A percentile compares a stretch with the other conserved stretches of the same genome.
Evolutionary conservation across 345 rosid species (phyloP).

Genomic region (Pistacia vera): DNA sequence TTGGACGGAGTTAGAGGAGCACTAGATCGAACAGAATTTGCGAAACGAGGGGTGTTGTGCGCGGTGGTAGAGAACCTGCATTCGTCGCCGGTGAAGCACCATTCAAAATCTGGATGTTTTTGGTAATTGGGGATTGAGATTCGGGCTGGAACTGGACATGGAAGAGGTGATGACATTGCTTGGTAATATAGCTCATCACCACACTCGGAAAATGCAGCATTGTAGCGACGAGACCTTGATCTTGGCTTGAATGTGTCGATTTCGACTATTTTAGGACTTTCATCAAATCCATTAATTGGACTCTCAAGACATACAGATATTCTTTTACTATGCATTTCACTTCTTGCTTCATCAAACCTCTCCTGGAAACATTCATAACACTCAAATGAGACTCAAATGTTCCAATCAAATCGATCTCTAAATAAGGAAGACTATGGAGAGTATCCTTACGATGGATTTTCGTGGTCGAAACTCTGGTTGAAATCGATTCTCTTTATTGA

Average conservation of each 20-base stretch:
- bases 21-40: slow-evolving; percentile 6
- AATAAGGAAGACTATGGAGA: background rate
- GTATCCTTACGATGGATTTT: slow-evolving; percentile 46
- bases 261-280: slow-evolving; percentile 58
- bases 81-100: slow-evolving; percentile 49
- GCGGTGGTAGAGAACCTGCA: slow-evolving; percentile 49
- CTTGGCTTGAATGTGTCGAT: slow-evolving; percentile 55
- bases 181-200: slow-evolving; percentile 40
- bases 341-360: slow-evolving; percentile 40
- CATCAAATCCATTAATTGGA: slow-evolving; percentile 33
- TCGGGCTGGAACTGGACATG: slow-evolving; percentile 32
- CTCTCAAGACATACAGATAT: slow-evolving; percentile 23
- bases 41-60: slow-evolving; percentile 70
- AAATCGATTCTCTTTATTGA: slow-evolving; percentile 44
- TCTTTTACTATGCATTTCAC: slow-evolving; percentile 41
- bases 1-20: slow-evolving; percentile 44
- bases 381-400: background rate
- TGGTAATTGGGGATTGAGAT: slow-evolving; percentile 31
- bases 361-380: slow-evolving; percentile 27
- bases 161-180: slow-evolving; percentile 39
- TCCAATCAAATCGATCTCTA: background rate
- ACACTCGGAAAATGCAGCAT: slow-evolving; percentile 36
- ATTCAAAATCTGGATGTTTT: slow-evolving; percentile 39
- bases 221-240: slow-evolving; percentile 42
- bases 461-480: slow-evolving; percentile 33